A percentile compares a stretch with the other conserved stretches of the same genome.
phyloP scores from a whole-genome alignment of 2,329 filamentous ascomycete genomes.

The Phoma sp. region DNA sequence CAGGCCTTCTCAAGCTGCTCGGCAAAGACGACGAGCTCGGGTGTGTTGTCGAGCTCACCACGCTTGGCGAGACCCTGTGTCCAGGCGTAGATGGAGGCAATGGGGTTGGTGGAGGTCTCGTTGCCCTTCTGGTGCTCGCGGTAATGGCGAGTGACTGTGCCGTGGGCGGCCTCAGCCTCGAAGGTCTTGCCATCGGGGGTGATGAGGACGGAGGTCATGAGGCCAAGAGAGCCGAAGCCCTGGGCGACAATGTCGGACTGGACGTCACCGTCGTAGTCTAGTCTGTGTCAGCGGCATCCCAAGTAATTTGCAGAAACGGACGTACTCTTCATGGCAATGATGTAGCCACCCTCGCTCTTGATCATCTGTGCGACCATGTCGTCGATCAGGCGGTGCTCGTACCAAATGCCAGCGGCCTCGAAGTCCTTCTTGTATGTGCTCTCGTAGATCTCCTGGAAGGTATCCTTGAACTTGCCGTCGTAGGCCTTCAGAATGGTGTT shows the following conservation, averaged over 20 bases:
- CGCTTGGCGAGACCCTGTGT: constrained; percentile 92
- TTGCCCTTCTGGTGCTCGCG: constrained; percentile 98
- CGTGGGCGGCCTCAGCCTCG: constrained; percentile 97
- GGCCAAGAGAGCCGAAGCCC: constrained; percentile 94
- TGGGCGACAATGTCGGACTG: constrained; percentile 98
- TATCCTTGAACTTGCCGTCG: constrained; percentile 98
- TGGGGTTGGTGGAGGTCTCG: constrained; percentile 97
- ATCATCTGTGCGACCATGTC: constrained; percentile 99
- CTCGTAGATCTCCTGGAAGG: constrained; percentile 97
- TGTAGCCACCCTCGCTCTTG: constrained; percentile 94
- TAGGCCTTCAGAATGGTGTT: constrained; percentile 99
- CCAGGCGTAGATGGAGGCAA: constrained; percentile 99
- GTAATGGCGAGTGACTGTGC: constrained; percentile 97
- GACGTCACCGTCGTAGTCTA: constrained; percentile 98
- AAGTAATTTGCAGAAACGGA: background rate
- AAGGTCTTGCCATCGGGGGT: constrained; percentile 97
- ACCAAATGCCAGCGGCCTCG: constrained; percentile 93
- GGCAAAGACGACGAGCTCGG: constrained; percentile 88
- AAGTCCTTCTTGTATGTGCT: constrained; percentile 85
- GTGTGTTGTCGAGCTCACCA: constrained; percentile 90
- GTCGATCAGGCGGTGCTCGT: constrained; percentile 98
- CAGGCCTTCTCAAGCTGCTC: constrained; percentile 92
- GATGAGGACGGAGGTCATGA: constrained; percentile 98
- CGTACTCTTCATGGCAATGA: constrained; percentile 96
- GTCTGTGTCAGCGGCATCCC: constrained; percentile 20